These are phyloP conservation scores for Podaxis sp. DNA, from an alignment of 768 basidiomycete genomes.

Conservation along the genomic window DNA sequence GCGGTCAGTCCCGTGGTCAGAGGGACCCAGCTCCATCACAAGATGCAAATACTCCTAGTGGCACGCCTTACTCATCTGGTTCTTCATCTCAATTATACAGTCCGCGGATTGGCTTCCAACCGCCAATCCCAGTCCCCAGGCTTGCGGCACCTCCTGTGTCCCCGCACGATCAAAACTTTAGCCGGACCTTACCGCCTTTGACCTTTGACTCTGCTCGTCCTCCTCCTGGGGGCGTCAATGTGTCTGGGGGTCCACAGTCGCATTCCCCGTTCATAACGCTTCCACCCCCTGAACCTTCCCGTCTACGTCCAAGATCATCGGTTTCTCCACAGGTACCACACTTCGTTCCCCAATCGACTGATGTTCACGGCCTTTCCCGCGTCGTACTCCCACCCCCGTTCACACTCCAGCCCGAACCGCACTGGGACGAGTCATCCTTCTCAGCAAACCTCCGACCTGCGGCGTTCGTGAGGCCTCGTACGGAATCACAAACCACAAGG, in stretches of 20 bases:
- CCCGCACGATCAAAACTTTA: conserved; percentile 13
- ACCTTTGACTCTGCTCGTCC: conserved; percentile 6
- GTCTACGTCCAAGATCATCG: conserved; percentile 13
- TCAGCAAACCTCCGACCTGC: conserved; percentile 35
- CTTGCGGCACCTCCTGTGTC: conserved; percentile 4
- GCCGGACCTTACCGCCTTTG: conserved; percentile 16
- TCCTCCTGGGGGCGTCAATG: conserved; percentile 3
- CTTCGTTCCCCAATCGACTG: conserved; percentile 36
- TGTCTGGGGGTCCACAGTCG: conserved; percentile 5
- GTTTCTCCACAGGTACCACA: conserved; percentile 24
- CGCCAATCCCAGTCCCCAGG: not conserved
- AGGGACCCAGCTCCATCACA: conserved; percentile 6
- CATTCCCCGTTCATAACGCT: conserved; percentile 12
- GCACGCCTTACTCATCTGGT: conserved; percentile 18
- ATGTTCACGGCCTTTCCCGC: conserved; percentile 25
- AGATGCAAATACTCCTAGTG: conserved; percentile 15
- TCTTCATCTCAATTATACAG: conserved; percentile 14
- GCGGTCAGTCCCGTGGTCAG: conserved; percentile 8
- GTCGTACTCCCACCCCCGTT: conserved; percentile 54
- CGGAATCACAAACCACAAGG: conserved; percentile 28
- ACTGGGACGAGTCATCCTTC: conserved; percentile 55
- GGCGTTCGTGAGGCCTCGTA: conserved; percentile 37
- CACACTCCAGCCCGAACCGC: conserved; percentile 65
- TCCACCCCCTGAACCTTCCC: conserved; percentile 33
- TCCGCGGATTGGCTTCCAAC: conserved; percentile 10